Base-by-base conservation (phyloP, 1,139 yeast genomes). In the Kluyveromyces marxianus region DNA sequence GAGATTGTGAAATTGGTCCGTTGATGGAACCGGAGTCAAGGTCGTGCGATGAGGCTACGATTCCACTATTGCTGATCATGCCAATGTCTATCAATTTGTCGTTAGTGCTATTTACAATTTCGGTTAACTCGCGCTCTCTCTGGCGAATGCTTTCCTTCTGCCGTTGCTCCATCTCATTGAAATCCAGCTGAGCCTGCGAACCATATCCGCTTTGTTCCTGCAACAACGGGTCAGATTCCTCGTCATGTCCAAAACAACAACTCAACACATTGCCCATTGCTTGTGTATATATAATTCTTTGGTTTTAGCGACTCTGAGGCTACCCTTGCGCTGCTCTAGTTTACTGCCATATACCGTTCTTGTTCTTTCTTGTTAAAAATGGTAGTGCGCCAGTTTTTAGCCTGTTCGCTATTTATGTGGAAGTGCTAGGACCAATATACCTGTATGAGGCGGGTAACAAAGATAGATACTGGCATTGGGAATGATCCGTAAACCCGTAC, bases 31-130 rank as follows among this genome's bases (percentile, higher is more conserved):
- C 14, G 14, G 29, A 14, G 29, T 34, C 43, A 3, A 40, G 1
- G 46, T 61, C 65, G 39, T 50, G 51, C 28, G 62, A 56, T 29
- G 54, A 59, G 2, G 57, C 46, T 10, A 62, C 66, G 21, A 62
- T 61, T 4, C 65, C 66, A 45, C 65, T 60, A 45, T 61, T 60
- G 46, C 57, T 60, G 25, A 63, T 57, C 66, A 62, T 61, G 2
- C 66, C 60, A 21, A 62, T 62, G 45, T 62, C 66, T 26, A 62
- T 60, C 35, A 63, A 54, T 44, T 56, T 60, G 54, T 68, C 72
- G 42, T 66, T 69, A 7, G 71, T 67, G 39, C 58, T 67, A 27
- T 63, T 57, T 14, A 69, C 72, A 40, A 69, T 68, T n/a, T 60
- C 60, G 41, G 65, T 62, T 35, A 69, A 50, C 42, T 67, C 66